Evolutionary conservation across 371 early-diverging fungal species (phyloP).

Genomic region (Mortierella sp.): DNA sequence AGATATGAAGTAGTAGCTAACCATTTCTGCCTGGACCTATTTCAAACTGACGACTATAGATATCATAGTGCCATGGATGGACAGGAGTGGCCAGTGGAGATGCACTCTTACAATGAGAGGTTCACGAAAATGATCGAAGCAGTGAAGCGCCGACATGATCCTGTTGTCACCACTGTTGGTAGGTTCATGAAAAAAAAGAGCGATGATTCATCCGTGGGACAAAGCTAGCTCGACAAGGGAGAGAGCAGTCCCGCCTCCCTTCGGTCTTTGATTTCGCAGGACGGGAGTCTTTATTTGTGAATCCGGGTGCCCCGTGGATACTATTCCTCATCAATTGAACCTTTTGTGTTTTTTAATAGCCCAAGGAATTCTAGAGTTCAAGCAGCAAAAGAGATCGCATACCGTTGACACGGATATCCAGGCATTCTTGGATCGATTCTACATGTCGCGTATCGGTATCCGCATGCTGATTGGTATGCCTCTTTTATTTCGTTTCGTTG

Average conservation of each 20-base stretch:
- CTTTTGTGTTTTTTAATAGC: conserved; percentile 62
- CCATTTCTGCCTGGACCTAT: background rate
- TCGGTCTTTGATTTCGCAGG: conserved; percentile 39
- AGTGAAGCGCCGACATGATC: conserved; percentile 95
- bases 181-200: conserved; percentile 28
- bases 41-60: conserved; percentile 43
- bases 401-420: conserved; percentile 88
- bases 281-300: conserved; percentile 6
- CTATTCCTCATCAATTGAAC: background rate
- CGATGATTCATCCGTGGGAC: conserved; percentile 14
- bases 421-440: conserved; percentile 96
- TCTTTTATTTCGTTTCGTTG: background rate
- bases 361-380: conserved; percentile 95
- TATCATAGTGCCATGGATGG: conserved; percentile 74
- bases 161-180: conserved; percentile 92
- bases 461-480: conserved; percentile 93
- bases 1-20: background rate
- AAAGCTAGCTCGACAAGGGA: background rate
- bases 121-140: conserved; percentile 91
- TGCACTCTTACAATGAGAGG: conserved; percentile 80
- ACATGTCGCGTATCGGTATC: conserved; percentile 98
- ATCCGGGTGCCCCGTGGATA: conserved; percentile 4
- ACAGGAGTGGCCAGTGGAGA: conserved; percentile 77
- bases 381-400: conserved; percentile 73
- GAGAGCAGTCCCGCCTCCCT: conserved; percentile 11